phyloP scores from a whole-genome alignment of 2,329 filamentous ascomycete genomes.

The Chaetomium sp. region DNA sequence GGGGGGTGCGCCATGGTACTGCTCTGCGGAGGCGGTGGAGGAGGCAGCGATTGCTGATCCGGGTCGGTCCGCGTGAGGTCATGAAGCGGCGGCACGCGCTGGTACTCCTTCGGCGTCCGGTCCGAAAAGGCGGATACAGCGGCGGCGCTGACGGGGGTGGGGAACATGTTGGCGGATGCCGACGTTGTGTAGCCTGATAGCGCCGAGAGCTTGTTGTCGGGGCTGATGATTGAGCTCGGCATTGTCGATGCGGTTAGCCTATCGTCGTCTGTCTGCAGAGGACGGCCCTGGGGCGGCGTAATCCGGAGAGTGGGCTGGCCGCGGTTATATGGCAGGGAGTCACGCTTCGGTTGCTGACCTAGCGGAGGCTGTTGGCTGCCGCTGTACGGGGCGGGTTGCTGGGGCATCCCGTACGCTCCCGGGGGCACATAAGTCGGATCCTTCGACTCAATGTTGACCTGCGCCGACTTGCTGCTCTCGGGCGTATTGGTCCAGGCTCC shows the following conservation, averaged over 20 bases:
- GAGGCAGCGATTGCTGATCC: constrained; percentile 44
- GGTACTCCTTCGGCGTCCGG: constrained; percentile 57
- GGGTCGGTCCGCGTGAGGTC: constrained; percentile 59
- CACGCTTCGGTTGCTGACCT: constrained; percentile 52
- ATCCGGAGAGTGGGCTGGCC: constrained; percentile 62
- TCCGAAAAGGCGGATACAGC: constrained; percentile 48
- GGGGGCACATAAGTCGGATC: constrained; percentile 66
- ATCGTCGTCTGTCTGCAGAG: constrained; percentile 59
- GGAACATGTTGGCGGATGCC: constrained; percentile 57
- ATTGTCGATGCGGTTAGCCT: constrained; percentile 61
- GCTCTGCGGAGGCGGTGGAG: constrained; percentile 48
- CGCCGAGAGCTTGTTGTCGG: constrained; percentile 64
- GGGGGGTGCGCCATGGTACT: constrained; percentile 58
- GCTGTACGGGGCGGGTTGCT: constrained; percentile 43
- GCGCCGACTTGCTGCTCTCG: constrained; percentile 65
- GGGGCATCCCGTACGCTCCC: constrained; percentile 64
- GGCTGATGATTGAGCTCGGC: constrained; percentile 60
- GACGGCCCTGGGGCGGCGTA: constrained; percentile 62
- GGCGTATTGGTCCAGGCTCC: constrained; percentile 81
- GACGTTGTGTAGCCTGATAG: constrained; percentile 53
- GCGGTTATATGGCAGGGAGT: constrained; percentile 61
- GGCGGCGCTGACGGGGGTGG: constrained; percentile 63
- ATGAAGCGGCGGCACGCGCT: constrained; percentile 62
- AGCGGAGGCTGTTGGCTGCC: constrained; percentile 35
- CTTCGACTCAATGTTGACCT: constrained; percentile 81